phyloP scores from a whole-genome alignment of 2,329 filamentous ascomycete genomes.

The Ascochyta viciae-villosae region DNA sequence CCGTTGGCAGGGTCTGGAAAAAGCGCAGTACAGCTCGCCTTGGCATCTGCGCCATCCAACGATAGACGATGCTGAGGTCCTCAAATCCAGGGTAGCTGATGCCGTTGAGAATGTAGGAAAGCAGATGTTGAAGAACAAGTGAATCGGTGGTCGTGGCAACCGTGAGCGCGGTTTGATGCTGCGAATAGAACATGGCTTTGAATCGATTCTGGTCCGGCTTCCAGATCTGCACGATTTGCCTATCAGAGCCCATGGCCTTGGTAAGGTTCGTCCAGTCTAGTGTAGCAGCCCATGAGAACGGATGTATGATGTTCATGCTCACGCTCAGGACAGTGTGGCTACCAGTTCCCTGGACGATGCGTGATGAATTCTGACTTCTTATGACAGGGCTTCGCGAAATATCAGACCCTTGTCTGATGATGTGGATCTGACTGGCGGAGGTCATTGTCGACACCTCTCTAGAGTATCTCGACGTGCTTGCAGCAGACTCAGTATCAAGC shows the following conservation, averaged over 20 bases:
- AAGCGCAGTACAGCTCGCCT: not conserved
- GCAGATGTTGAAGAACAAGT: not conserved
- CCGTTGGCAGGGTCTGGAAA: not conserved
- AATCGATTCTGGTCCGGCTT: not conserved
- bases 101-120: not conserved
- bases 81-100: not conserved
- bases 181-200: not conserved
- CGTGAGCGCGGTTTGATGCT: not conserved
- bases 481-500: not conserved
- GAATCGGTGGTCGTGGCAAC: not conserved
- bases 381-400: too few relatives aligned
- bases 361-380: too few relatives aligned
- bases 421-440: too few relatives aligned
- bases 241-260: not conserved
- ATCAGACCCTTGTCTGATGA: too few relatives aligned
- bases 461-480: not conserved
- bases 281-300: not conserved
- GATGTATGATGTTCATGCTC: not conserved
- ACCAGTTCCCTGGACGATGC: not conserved
- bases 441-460: not conserved
- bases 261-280: not conserved
- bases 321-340: too few relatives aligned
- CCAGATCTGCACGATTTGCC: not conserved
- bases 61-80: not conserved
- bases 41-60: not conserved